Evolutionary conservation across 148 eudicot genomes (phyloP).

Genomic region (Rhododendron griersonianum): DNA sequence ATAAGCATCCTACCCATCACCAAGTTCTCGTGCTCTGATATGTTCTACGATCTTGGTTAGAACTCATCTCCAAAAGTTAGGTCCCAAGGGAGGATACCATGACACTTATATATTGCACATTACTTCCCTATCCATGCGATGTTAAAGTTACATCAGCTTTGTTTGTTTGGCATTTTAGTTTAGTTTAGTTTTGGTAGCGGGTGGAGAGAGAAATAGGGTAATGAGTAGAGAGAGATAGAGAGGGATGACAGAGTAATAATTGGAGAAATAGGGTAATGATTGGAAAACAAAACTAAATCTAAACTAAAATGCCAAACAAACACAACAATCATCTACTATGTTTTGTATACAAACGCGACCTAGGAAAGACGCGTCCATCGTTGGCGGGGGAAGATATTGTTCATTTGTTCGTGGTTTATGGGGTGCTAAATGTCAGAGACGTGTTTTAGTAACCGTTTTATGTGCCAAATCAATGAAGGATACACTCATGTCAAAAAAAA

Average conservation of each 20-base stretch:
- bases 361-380: too few relatives aligned
- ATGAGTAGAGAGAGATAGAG: too few relatives aligned
- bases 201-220: too few relatives aligned
- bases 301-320: too few relatives aligned
- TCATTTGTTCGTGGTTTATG: too few relatives aligned
- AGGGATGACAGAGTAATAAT: too few relatives aligned
- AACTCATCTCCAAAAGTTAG: not conserved
- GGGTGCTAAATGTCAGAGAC: too few relatives aligned
- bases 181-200: too few relatives aligned
- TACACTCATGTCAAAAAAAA: not conserved
- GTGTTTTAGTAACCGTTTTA: not conserved
- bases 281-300: too few relatives aligned
- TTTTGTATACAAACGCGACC: not conserved
- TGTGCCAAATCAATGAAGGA: not conserved
- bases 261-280: too few relatives aligned
- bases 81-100: not conserved
- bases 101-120: not conserved
- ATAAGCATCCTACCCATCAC: not conserved
- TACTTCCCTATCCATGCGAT: not conserved
- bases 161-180: too few relatives aligned
- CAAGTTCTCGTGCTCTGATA: not conserved
- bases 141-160: not conserved
- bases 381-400: too few relatives aligned
- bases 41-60: not conserved
- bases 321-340: not conserved